A percentile compares a stretch with the other conserved stretches of the same genome.
Conservation (phyloP, 306 rosid species). For the Quercus glauca region DNA sequence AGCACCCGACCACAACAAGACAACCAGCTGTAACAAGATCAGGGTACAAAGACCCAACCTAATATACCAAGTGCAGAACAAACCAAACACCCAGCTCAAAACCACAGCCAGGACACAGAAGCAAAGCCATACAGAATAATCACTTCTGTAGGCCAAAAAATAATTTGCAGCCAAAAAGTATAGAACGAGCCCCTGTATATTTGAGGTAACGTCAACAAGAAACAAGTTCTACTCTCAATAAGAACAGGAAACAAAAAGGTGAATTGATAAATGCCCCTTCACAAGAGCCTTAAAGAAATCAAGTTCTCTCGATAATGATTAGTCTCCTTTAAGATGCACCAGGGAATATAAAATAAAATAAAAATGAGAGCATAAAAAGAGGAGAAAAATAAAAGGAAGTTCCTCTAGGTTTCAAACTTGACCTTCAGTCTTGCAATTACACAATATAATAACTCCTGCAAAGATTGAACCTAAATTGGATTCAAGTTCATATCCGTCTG, state of each 20-base stretch:
- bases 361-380: background rate
- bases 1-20: too few relatives aligned
- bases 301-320: constrained; percentile 5
- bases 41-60: too few relatives aligned
- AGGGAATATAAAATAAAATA: background rate
- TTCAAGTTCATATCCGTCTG: background rate
- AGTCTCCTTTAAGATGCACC: background rate
- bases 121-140: too few relatives aligned
- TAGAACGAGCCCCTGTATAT: constrained; percentile 1
- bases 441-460: background rate
- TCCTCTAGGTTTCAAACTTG: background rate
- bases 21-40: too few relatives aligned
- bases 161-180: constrained; percentile 7
- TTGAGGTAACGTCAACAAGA: background rate
- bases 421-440: background rate
- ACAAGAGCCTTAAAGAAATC: background rate
- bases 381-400: background rate
- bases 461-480: background rate
- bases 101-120: too few relatives aligned
- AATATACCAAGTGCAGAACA: too few relatives aligned
- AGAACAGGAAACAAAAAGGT: background rate
- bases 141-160: constrained; percentile 7
- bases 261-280: background rate
- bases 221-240: background rate
- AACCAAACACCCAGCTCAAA: too few relatives aligned